Evolutionary conservation across 1,139 yeast species (phyloP), one percentile per base, ranked within the genome.

Genomic region (Nematodospora anomalae): DNA sequence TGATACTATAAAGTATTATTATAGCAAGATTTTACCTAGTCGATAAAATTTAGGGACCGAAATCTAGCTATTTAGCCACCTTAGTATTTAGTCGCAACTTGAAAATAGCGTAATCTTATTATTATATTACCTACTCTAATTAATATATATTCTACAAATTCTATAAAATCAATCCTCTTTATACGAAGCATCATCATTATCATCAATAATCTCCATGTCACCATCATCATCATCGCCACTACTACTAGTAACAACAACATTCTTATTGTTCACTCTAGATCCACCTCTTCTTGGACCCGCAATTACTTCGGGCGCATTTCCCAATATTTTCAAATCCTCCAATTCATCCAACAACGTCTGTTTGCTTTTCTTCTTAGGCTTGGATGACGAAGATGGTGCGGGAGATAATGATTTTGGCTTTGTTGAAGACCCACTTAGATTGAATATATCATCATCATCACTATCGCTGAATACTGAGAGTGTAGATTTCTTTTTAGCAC

Each of bases 241-340:
- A 26, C 37, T 37, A 15, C 30, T 33, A 16, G 29, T 23, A 12
- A 32, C 14, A 13, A 24, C 10, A 4, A 26, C 16, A 16, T 26
- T 16, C 14, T 25, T 30, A 4, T 25, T 28, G 16, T 20, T 20
- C 16, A 16, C 12, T 15, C 3, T 16, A 13, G 22, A 8, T 6
- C 14, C 11, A 27, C 34, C 20, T 26, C 36, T 25, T 16, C 9
- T 30, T 24, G 33, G 35, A 18, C 27, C 21, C 21, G 16, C 32
- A 11, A 23, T 12, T 4, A 31, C 22, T 28, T 16, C 20, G 6
- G 26, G 32, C 14, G 26, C 22, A 11, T 25, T 26, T 3, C 35
- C 41, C 18, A 41, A 39, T 23, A 42, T 36, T 26, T 33, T 36
- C 30, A 49, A 43, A 28, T 48, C 50, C n/a, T 47, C 50, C 18